Conservation (phyloP, 148 eudicot species). For the Cornus florida region DNA sequence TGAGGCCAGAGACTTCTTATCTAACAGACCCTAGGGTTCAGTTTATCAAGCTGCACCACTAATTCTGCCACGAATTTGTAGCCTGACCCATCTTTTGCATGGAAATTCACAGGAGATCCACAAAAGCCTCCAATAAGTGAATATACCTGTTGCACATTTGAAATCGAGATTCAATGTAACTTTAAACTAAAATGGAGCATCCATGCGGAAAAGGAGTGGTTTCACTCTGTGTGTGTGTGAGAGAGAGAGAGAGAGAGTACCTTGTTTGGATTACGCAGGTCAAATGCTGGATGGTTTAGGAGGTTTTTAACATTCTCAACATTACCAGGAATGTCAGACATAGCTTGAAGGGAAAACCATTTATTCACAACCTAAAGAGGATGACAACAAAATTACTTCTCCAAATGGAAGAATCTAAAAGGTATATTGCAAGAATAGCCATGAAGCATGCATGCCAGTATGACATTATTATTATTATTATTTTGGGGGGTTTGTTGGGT, state of each 20-base stretch:
- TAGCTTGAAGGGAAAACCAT: constrained; percentile 96
- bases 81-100: constrained; percentile 98
- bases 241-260: constrained; percentile 19
- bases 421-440: neutral
- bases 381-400: neutral
- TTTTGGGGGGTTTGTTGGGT: no score
- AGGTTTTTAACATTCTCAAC: constrained; percentile 85
- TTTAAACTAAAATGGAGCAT: neutral
- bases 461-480: no score
- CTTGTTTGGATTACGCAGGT: constrained; percentile 92
- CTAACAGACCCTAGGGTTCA: constrained; percentile 80
- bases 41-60: constrained; percentile 83
- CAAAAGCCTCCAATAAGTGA: constrained; percentile 88
- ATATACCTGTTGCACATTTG: constrained; percentile 52
- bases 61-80: constrained; percentile 86
- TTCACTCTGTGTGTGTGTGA: no score
- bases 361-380: constrained; percentile 74
- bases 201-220: neutral
- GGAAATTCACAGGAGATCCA: constrained; percentile 90
- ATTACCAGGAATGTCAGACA: constrained; percentile 78
- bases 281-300: constrained; percentile 86
- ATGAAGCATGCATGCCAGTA: neutral
- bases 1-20: neutral
- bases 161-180: neutral
- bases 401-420: no score